Percentiles rank a stretch among this genome's conserved stretches.
Evolutionary conservation across 164 flowering plant genomes (phyloP).

Genomic region (Annona squamosa): DNA sequence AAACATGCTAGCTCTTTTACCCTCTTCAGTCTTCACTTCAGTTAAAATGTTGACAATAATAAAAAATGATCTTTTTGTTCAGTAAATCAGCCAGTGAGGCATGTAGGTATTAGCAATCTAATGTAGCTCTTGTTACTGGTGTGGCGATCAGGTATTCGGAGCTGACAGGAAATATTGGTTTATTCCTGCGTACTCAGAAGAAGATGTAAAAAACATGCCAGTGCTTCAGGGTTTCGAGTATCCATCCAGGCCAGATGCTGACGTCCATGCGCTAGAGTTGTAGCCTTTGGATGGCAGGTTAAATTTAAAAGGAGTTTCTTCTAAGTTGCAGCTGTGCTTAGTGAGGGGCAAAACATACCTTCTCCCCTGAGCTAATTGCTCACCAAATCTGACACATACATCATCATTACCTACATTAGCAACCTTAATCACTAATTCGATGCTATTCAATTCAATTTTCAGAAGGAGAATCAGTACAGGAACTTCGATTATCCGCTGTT

Average conservation of each 20-base stretch:
- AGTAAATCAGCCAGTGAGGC: no score
- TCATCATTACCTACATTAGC: background rate
- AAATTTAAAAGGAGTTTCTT: background rate
- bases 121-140: background rate
- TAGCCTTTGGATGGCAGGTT: constrained; percentile 5
- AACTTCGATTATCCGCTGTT: background rate
- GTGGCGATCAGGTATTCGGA: constrained; percentile 57
- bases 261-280: constrained; percentile 42
- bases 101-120: background rate
- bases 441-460: background rate
- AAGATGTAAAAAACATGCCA: constrained; percentile 74
- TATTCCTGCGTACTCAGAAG: constrained; percentile 71
- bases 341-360: background rate
- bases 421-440: no score
- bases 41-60: no score
- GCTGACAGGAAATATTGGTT: constrained; percentile 62
- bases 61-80: no score
- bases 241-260: constrained; percentile 80
- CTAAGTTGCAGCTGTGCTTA: background rate
- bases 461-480: no score
- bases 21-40: no score
- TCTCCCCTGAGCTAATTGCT: no score
- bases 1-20: no score
- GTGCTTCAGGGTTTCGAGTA: constrained; percentile 93
- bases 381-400: background rate